Evolutionary conservation across 805 yeast genomes (phyloP).

Genomic region (Nakazawaea ernobii): DNA sequence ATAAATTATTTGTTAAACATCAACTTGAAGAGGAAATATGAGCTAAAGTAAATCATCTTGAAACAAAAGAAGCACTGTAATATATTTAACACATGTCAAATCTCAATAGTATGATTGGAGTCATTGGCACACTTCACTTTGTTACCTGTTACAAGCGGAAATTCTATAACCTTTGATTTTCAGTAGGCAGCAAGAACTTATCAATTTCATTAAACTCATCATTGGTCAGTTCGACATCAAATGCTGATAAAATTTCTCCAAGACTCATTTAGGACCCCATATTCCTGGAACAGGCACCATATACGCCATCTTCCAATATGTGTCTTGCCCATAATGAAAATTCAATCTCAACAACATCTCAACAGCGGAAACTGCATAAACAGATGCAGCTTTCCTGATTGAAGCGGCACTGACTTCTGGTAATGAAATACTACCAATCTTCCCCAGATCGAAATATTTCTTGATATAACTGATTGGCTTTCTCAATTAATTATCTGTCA

Average conservation of each 20-base stretch:
- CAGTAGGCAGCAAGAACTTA: slow-evolving; percentile 33
- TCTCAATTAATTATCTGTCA: slow-evolving; percentile 45
- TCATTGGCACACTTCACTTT: too few species aligned
- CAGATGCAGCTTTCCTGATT: slow-evolving; percentile 50
- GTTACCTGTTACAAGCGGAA: too few species aligned
- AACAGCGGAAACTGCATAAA: slow-evolving; percentile 56
- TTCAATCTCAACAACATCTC: slow-evolving; percentile 61
- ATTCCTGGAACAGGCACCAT: slow-evolving; percentile 67
- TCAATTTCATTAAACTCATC: slow-evolving; percentile 52
- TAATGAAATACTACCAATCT: slow-evolving; percentile 63
- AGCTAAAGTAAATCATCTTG: too few species aligned
- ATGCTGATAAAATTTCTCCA: slow-evolving; percentile 43
- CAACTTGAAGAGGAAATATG: too few species aligned
- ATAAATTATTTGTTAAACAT: too few species aligned
- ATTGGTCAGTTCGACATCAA: slow-evolving; percentile 40
- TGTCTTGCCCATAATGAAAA: slow-evolving; percentile 67
- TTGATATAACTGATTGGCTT: slow-evolving; percentile 51
- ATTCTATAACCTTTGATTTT: slow-evolving; percentile 45
- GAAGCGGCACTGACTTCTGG: slow-evolving; percentile 67
- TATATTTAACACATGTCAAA: too few species aligned
- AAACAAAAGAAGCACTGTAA: too few species aligned
- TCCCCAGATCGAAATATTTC: slow-evolving; percentile 58
- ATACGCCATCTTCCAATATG: slow-evolving; percentile 57
- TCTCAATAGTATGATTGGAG: too few species aligned
- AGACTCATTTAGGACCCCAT: slow-evolving; percentile 52